Evolutionary conservation across 768 basidiomycete species (phyloP).

Genomic region (Tulasnella calospora): DNA sequence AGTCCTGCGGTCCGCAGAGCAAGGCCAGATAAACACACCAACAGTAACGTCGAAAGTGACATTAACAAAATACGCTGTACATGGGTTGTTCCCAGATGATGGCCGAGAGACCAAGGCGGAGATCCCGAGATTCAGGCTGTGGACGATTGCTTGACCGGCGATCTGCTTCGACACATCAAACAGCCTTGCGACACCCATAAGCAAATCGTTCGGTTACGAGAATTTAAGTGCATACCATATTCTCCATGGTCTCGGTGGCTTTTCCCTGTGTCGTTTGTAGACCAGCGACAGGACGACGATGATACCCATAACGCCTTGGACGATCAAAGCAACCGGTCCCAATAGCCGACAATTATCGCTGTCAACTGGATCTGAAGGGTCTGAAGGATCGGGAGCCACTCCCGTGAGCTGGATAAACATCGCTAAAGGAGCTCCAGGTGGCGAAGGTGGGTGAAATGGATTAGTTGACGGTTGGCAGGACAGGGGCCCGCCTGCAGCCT

Average conservation of each 20-base stretch:
- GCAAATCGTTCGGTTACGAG: background rate
- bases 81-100: slow-evolving; percentile 65
- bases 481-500: background rate
- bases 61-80: slow-evolving; percentile 88
- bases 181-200: slow-evolving; percentile 47
- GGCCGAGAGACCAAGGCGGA: slow-evolving; percentile 62
- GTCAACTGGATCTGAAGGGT: slow-evolving; percentile 38
- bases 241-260: slow-evolving; percentile 79
- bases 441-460: background rate
- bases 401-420: background rate
- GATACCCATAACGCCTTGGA: slow-evolving; percentile 85
- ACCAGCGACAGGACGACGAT: slow-evolving; percentile 83
- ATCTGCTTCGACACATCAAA: slow-evolving; percentile 93
- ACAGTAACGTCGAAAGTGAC: slow-evolving; percentile 88
- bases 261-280: slow-evolving; percentile 82
- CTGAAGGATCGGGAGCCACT: background rate
- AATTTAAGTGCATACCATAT: slow-evolving; percentile 62
- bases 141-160: slow-evolving; percentile 77
- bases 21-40: slow-evolving; percentile 47
- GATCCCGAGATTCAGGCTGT: slow-evolving; percentile 70
- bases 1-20: background rate
- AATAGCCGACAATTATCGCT: slow-evolving; percentile 44
- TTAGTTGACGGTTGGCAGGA: background rate
- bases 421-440: background rate
- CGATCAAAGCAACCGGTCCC: slow-evolving; percentile 49